A percentile compares a stretch with the other conserved stretches of the same genome.
Conservation (phyloP, 441 rosid species). For the Isatis lusitanica region DNA sequence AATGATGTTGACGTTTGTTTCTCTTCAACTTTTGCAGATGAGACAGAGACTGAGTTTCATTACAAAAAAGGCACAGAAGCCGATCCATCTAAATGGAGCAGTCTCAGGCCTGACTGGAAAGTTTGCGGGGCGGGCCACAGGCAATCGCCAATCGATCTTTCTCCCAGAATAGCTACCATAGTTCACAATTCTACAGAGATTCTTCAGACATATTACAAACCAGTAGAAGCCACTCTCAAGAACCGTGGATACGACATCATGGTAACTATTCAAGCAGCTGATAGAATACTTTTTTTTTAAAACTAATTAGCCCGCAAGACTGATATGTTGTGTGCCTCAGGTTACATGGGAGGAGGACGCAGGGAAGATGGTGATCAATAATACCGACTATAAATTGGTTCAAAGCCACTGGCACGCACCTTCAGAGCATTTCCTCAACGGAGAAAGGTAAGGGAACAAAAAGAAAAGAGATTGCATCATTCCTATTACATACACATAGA, state of each 20-base stretch:
- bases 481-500: neutral
- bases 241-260: slow-evolving; percentile 38
- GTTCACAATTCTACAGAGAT: slow-evolving; percentile 32
- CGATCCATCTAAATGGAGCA: slow-evolving; percentile 32
- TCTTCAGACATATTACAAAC: slow-evolving; percentile 29
- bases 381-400: slow-evolving; percentile 49
- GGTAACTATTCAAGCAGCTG: neutral
- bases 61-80: slow-evolving; percentile 21
- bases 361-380: slow-evolving; percentile 43
- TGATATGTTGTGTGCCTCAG: slow-evolving; percentile 18
- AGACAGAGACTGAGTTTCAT: slow-evolving; percentile 25
- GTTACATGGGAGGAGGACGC: slow-evolving; percentile 28
- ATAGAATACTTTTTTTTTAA: neutral
- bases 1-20: neutral
- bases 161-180: slow-evolving; percentile 17
- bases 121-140: slow-evolving; percentile 30
- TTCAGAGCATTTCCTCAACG: slow-evolving; percentile 66
- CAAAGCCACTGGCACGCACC: slow-evolving; percentile 89
- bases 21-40: neutral
- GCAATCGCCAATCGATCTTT: slow-evolving; percentile 34
- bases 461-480: neutral
- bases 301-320: slow-evolving; percentile 4
- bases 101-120: slow-evolving; percentile 16
- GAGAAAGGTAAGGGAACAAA: slow-evolving; percentile 42
- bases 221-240: slow-evolving; percentile 22